phyloP scores from a whole-genome alignment of 73 alveolate species.

The Uronychia binucleata region DNA sequence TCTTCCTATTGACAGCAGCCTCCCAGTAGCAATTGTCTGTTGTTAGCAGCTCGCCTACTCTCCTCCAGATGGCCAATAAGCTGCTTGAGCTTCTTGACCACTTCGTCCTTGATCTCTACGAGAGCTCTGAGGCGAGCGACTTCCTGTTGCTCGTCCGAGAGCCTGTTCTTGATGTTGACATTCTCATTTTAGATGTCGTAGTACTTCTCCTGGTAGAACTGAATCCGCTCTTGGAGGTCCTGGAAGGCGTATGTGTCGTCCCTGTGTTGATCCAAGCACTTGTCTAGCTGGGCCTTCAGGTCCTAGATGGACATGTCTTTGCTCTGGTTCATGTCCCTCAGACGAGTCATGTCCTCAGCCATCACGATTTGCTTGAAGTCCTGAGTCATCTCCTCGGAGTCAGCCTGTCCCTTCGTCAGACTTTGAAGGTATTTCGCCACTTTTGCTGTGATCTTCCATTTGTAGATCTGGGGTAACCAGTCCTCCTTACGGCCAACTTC shows the following conservation, averaged over 20 bases:
- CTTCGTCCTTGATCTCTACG: background rate
- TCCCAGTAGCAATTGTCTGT: background rate
- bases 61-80: background rate
- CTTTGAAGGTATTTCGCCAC: background rate
- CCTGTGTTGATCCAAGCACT: background rate
- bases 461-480: background rate
- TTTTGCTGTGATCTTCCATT: background rate
- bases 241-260: background rate
- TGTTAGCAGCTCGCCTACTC: background rate
- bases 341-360: background rate
- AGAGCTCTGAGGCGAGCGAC: background rate
- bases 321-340: background rate
- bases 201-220: background rate
- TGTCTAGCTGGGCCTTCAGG: background rate
- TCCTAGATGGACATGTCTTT: background rate
- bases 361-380: background rate
- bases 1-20: background rate
- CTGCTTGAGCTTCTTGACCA: background rate
- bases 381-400: background rate
- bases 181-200: background rate
- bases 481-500: background rate
- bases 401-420: background rate
- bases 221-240: background rate
- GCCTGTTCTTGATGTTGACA: background rate
- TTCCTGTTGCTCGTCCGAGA: background rate